A percentile compares a stretch with the other conserved stretches of the same genome.
Conservation (phyloP, 169 alveolate genomes). For the Cryptosporidium muris region DNA sequence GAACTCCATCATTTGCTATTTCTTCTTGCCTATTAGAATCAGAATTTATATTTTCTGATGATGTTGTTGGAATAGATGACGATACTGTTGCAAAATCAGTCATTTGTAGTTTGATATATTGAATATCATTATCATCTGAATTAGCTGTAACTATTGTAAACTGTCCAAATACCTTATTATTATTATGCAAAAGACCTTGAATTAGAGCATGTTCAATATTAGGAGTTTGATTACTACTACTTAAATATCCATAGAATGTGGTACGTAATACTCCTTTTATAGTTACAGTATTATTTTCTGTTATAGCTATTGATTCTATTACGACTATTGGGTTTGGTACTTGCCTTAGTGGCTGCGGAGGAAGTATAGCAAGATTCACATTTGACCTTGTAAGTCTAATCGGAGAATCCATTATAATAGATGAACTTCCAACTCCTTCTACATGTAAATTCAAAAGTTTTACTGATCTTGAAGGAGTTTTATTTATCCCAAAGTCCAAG, state of each 20-base stretch:
- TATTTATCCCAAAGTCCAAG: conserved; percentile 41
- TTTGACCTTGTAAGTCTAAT: conserved; percentile 27
- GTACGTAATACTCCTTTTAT: conserved; percentile 44
- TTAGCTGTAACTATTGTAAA: conserved; percentile 16
- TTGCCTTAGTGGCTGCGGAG: conserved; percentile 65
- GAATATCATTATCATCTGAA: background rate
- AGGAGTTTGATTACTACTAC: conserved; percentile 45
- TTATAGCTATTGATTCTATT: conserved; percentile 19
- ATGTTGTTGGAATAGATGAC: background rate
- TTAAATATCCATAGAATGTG: conserved; percentile 61
- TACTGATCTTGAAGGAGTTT: conserved; percentile 29
- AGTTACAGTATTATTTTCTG: conserved; percentile 10
- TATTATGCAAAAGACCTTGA: conserved; percentile 25
- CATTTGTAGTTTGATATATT: background rate
- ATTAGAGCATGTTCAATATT: conserved; percentile 33
- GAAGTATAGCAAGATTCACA: conserved; percentile 41
- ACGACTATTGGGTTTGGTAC: conserved; percentile 32
- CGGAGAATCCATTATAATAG: conserved; percentile 56
- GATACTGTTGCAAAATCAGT: background rate
- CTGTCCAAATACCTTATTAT: conserved; percentile 2
- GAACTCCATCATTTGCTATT: conserved; percentile 10
- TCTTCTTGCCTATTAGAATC: background rate
- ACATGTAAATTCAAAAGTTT: conserved; percentile 16
- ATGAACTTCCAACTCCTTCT: conserved; percentile 65
- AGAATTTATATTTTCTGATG: background rate